These are phyloP conservation scores for Forsythia viridissima DNA, from an alignment of 257 asterid genomes.

Conservation along the genomic window DNA sequence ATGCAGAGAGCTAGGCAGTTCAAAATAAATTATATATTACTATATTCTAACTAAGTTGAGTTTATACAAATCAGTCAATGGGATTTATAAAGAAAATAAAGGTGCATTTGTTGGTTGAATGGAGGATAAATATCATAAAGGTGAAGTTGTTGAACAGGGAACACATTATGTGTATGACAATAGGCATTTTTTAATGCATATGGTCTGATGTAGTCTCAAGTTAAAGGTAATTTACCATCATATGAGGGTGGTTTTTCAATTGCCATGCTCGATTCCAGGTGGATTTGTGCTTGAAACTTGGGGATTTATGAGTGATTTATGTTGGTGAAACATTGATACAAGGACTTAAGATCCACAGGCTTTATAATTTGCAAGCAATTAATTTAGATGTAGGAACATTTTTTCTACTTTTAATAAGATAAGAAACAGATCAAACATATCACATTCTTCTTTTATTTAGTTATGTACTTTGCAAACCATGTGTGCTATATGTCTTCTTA, in stretches of 20 bases:
- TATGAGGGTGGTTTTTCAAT: no score
- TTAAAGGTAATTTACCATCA: neutral
- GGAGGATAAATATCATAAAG: neutral
- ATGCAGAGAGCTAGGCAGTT: conserved; percentile 29
- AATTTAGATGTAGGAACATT: neutral
- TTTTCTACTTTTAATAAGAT: neutral
- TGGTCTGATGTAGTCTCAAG: neutral
- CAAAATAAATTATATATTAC: conserved; percentile 16
- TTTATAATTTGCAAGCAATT: neutral
- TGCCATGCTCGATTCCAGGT: no score
- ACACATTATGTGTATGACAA: neutral
- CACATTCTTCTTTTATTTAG: neutral
- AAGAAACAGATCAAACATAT: neutral
- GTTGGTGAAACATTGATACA: neutral
- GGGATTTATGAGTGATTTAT: no score
- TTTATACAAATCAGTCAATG: neutral
- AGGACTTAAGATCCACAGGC: neutral
- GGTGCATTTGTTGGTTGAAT: neutral
- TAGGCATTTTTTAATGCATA: neutral
- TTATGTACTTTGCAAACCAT: neutral
- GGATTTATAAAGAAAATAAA: neutral
- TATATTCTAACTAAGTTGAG: conserved; percentile 1
- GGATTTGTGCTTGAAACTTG: no score
- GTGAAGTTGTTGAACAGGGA: neutral
- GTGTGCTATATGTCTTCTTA: neutral